These are phyloP conservation scores for Kwoniella pini DNA, from an alignment of 768 basidiomycete species.

Conservation along the genomic window DNA sequence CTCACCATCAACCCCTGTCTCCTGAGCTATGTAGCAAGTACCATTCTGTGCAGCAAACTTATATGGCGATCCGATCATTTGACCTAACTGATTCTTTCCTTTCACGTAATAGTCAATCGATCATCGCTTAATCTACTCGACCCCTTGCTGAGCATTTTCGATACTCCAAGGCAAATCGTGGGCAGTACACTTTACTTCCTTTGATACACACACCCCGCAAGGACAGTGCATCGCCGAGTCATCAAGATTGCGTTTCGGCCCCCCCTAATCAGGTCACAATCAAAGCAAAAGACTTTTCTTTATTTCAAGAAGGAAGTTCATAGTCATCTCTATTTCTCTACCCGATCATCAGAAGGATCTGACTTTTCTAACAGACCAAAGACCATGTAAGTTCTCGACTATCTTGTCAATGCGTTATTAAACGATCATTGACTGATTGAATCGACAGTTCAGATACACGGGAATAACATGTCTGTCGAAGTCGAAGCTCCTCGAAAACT, in stretches of 20 bases:
- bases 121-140: background rate
- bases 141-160: background rate
- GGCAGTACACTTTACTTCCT: background rate
- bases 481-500: conserved; percentile 9
- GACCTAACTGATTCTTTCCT: background rate
- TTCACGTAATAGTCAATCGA: conserved; percentile 5
- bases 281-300: conserved; percentile 3
- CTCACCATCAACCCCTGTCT: too few relatives aligned
- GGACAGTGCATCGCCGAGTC: background rate
- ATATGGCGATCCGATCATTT: background rate
- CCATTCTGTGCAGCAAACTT: too few relatives aligned
- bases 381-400: background rate
- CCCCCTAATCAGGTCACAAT: background rate
- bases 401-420: background rate
- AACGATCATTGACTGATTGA: conserved; percentile 1
- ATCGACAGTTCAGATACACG: background rate
- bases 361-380: conserved; percentile 3
- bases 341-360: background rate
- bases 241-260: conserved; percentile 8
- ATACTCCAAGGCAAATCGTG: too few relatives aligned
- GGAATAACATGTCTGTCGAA: conserved; percentile 18
- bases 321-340: background rate
- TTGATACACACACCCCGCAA: conserved; percentile 7
- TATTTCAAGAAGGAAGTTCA: background rate
- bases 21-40: too few relatives aligned